Conservation (phyloP, 169 alveolate species). For the Eimeria sp. region DNA sequence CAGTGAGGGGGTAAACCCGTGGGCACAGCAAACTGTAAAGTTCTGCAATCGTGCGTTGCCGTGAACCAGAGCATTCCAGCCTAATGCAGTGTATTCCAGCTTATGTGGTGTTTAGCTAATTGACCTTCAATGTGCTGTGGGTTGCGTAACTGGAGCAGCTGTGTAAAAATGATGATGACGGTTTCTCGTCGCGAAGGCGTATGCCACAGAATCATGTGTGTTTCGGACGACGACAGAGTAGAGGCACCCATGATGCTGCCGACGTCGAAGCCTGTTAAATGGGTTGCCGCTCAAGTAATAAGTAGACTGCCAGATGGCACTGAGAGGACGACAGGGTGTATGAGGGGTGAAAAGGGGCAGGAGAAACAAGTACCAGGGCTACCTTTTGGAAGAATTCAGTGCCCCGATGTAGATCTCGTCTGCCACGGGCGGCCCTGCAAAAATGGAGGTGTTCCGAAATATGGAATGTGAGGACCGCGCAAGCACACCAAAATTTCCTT, state of each 20-base stretch:
- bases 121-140: neutral
- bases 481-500: neutral
- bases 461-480: conserved; percentile 61
- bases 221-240: conserved; percentile 42
- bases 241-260: conserved; percentile 77
- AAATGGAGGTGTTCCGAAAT: conserved; percentile 56
- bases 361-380: neutral
- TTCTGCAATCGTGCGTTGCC: neutral
- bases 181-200: neutral
- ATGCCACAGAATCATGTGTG: conserved; percentile 37
- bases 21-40: neutral
- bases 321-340: conserved; percentile 38
- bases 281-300: conserved; percentile 60
- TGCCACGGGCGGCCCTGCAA: conserved; percentile 71
- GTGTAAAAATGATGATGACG: neutral
- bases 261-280: conserved; percentile 48
- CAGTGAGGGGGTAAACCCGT: conserved; percentile 9
- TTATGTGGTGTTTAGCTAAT: neutral
- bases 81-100: neutral
- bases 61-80: neutral
- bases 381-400: neutral
- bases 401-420: conserved; percentile 68
- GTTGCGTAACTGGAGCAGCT: conserved; percentile 55
- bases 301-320: conserved; percentile 59
- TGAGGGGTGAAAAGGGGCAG: conserved; percentile 70